phyloP scores from a whole-genome alignment of 2,329 filamentous ascomycete genomes.

The Coniochaeta pulveracea region DNA sequence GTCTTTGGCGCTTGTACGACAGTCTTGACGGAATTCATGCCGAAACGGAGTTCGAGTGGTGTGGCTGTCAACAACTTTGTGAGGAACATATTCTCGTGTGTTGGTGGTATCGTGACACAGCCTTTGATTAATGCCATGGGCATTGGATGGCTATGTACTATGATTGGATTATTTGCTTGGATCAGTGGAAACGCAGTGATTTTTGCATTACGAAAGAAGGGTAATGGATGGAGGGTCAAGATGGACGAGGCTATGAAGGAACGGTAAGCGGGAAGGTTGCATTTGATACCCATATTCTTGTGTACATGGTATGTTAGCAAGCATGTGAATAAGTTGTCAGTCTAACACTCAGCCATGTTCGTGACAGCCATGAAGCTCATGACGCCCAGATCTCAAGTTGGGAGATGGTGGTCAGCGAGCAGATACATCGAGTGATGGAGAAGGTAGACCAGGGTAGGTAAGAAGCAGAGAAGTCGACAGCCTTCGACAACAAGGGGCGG shows the following conservation, averaged over 20 bases:
- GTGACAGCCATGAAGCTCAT: too few species aligned
- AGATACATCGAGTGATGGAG: too few species aligned
- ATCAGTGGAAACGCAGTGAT: conserved; percentile 46
- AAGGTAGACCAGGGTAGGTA: too few species aligned
- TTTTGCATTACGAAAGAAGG: conserved; percentile 48
- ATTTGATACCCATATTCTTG: too few species aligned
- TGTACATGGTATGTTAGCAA: too few species aligned
- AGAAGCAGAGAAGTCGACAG: too few species aligned
- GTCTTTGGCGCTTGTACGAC: conserved; percentile 65
- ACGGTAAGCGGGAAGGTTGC: too few species aligned
- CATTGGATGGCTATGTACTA: conserved; percentile 67
- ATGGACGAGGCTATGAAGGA: conserved; percentile 42
- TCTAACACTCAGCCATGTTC: too few species aligned
- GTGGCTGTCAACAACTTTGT: conserved; percentile 77
- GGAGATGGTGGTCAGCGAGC: too few species aligned
- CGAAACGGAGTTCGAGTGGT: conserved; percentile 55
- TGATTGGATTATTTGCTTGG: conserved; percentile 38
- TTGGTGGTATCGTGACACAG: conserved; percentile 57
- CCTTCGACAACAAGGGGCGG: too few species aligned
- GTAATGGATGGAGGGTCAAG: conserved; percentile 47
- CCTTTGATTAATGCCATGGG: conserved; percentile 62
- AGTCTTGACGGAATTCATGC: conserved; percentile 80
- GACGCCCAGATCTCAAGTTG: too few species aligned
- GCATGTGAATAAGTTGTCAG: too few species aligned
- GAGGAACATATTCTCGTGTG: conserved; percentile 65